Base-by-base conservation (phyloP, 441 rosid genomes). In the Jatropha podagrica region DNA sequence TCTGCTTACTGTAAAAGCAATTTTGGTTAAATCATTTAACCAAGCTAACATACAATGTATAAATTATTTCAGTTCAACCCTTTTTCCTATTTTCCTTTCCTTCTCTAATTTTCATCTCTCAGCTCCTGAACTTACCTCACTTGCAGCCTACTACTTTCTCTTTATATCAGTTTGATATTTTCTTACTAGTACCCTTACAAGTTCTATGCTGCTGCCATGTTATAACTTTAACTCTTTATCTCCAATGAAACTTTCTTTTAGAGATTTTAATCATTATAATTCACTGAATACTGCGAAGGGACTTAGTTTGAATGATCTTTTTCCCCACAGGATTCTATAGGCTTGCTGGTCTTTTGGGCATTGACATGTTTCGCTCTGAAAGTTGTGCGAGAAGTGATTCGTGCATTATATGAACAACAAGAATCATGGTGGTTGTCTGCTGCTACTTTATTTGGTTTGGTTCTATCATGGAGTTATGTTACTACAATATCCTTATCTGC, bases 371-470 rank as follows among this genome's bases (percentile, higher is more conserved):
- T 93, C 67, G 62, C 79, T 56, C 80, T 95, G 74, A 93, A 95
- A 87, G 89, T 80, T 5, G 78, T 37, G 7, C 90, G 97, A 10
- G 98, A 95, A 81, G 79, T 87, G 7, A 79, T 91, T 10, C 86
- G 96, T 14, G 78, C 81, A 67, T 44, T 84, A 20, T 89, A 87
- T 32, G 83, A 84, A 46, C 81, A 81, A 46, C 91, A 81, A 49
- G 91, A 81, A 49, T 88, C 94, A n/a, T 86, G 93, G 87, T 92
- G 92, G 96, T 80, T 87, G 44, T 93, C 98, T n/a, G 46, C 87
- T 67, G 84, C 82, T 17, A 79, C 85, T 68, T 84, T 88, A 10
- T 72, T 85, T 3, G 79, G 88, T 2, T 78, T 93, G 81, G 78
- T 86, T 71, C 67, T 92, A 44, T 93, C 97, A 12, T 93, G 99